Base-by-base conservation (phyloP, 192 early-diverging fungal species). In the Glomus cerebriforme region DNA sequence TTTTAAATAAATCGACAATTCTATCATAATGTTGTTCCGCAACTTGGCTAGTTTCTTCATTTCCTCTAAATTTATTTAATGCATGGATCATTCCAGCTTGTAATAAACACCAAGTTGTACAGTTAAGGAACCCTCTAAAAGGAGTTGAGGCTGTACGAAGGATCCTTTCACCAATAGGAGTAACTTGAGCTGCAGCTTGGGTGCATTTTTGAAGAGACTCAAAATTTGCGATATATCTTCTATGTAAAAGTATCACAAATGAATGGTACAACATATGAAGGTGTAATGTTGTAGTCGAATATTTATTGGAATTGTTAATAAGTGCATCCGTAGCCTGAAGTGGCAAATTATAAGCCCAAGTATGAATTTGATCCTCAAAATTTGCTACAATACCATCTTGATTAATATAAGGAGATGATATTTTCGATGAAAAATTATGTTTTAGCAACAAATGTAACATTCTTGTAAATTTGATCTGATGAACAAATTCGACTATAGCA, bases 21-120 rank as follows among this genome's bases (percentile, higher is more conserved):
- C 22, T 71, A 24, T 71, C 69, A 71, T 71, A 71, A 71, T 71
- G 43, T 71, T 71, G 31, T 31, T 71, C 43, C 15, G 69, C 69
- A 19, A 49, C 2, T 71, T 43, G 39, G 49, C 69, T 47, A 9
- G 47, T 68, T 2, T 49, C 47, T 26, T 24, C 43, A 15, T 66
- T 58, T 26, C 77, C 39, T 19, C 59, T 43, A 49, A 65, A 29
- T 32, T 54, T 43, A 59, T 78, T 78, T 12, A 47, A n/a, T 13
- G 65, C 77, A 62, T 68, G 77, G 24, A 78, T 69, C 49, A 60
- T 67, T 68, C 64, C 63, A 65, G 77, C 66, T 37, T 78, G 45
- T 27, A 68, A n/a, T 37, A 78, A 37, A 68, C 77, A 78, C 77
- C 77, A 78, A 24, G 34, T 78, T 6, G 66, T 78, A 35, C 77